A percentile compares a stretch with the other conserved stretches of the same genome.
These are phyloP conservation scores for Lichina pygmaea DNA, from an alignment of 495 filamentous ascomycete genomes.

Conservation along the genomic window DNA sequence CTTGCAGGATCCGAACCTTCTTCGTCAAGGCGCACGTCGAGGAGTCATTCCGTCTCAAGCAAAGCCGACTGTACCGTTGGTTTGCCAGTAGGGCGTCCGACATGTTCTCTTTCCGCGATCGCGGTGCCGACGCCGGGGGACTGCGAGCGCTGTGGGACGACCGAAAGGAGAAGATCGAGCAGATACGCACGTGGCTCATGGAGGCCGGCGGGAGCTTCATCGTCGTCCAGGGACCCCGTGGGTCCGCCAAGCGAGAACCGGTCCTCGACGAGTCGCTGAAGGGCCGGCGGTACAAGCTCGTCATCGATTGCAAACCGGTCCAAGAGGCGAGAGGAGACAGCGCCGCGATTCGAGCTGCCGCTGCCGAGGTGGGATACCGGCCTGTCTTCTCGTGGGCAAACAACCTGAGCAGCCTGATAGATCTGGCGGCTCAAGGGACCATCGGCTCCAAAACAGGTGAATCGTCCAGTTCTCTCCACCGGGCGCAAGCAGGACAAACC, in stretches of 20 bases:
- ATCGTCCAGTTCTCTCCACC: not conserved
- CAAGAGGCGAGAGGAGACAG: constrained; percentile 77
- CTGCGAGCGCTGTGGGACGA: constrained; percentile 73
- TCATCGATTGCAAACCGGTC: constrained; percentile 90
- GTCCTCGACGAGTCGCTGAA: constrained; percentile 64
- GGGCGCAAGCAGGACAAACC: not conserved
- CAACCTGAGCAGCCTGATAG: constrained; percentile 69
- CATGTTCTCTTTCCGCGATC: constrained; percentile 29
- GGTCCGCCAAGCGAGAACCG: constrained; percentile 73
- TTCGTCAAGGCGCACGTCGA: constrained; percentile 76
- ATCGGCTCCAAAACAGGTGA: constrained; percentile 65
- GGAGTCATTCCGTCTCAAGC: constrained; percentile 39
- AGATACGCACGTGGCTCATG: constrained; percentile 61
- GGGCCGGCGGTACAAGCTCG: constrained; percentile 45
- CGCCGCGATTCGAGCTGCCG: constrained; percentile 61
- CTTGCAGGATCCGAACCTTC: constrained; percentile 33
- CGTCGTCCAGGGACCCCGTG: constrained; percentile 73
- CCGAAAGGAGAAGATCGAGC: constrained; percentile 49
- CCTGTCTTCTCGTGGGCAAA: constrained; percentile 95
- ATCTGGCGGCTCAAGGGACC: constrained; percentile 77
- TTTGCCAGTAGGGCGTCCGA: constrained; percentile 54
- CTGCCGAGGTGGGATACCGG: constrained; percentile 65
- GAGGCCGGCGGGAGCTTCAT: constrained; percentile 84
- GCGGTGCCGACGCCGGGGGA: constrained; percentile 32
- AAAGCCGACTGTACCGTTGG: constrained; percentile 50